Evolutionary conservation across 2,329 filamentous ascomycete species (phyloP), one percentile per base, ranked within the genome.

Genomic region (Aspergillus floridensis): DNA sequence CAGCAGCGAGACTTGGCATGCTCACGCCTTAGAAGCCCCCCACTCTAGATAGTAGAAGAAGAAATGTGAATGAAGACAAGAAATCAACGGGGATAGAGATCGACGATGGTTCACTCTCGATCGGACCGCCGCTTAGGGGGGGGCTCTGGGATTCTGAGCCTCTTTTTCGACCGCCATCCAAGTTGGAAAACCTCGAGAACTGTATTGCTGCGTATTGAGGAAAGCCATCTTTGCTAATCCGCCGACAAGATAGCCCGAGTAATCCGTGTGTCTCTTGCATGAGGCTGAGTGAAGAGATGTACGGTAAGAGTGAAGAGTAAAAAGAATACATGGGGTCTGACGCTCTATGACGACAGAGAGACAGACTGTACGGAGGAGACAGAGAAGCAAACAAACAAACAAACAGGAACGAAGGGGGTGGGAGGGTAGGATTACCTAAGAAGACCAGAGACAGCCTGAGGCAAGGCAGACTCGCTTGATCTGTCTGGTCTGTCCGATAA

Each of bases 401-500:
- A 35, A 35, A 35, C 32, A 35, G 32, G 32, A 35, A 35, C 32
- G 3, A 0, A 22, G 3, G 14, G 32, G 29, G 19, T 8, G 11
- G 19, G 31, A 10, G 11, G 10, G 26, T 29, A 4, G 32, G 50
- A 53, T 53, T 53, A 53, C 51, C 51, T 46, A 53, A 53, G 51
- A 44, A 44, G 38, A 7, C 38, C 19, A 19, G 35, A 41, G 35
- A 29, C 51, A 44, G 51, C 51, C 51, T 53, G 32, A 53, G 51
- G 51, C 51, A 53, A 53, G 51, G 51, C 51, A 19, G 51, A 53
- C 32, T 53, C 35, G 38, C 38, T 44, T 44, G 38, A 14, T 44
- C 38, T 44, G 26, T 10, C 26, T 29, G 26, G 26, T 29, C 26
- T 29, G 26, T 8, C 26, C 26, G 38, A 44, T 44, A 44, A 44